Percentiles rank a stretch among this genome's conserved stretches.
Conservation (phyloP, 345 rosid genomes). For the Eucalyptus marginata region DNA sequence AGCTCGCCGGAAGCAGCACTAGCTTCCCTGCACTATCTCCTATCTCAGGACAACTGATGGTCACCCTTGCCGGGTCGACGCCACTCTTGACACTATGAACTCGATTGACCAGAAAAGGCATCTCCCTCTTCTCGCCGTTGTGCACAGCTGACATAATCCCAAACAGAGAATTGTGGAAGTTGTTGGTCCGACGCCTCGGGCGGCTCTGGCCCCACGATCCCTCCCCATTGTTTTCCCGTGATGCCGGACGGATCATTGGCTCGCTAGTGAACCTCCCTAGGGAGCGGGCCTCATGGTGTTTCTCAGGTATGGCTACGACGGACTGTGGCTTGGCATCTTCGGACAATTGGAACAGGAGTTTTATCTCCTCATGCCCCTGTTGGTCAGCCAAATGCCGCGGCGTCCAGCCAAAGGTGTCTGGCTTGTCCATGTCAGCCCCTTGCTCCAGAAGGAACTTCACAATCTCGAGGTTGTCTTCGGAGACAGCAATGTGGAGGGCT, state of each 20-base stretch:
- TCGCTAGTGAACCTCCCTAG: conserved; percentile 71
- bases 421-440: conserved; percentile 58
- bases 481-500: conserved; percentile 76
- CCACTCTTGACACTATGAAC: not conserved
- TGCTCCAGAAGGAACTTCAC: conserved; percentile 54
- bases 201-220: conserved; percentile 30
- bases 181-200: conserved; percentile 41
- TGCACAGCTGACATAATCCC: conserved; percentile 65
- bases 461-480: conserved; percentile 60
- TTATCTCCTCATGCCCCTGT: conserved; percentile 78
- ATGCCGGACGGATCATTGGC: conserved; percentile 38
- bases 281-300: conserved; percentile 17
- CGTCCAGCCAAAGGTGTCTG: conserved; percentile 56
- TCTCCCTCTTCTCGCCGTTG: conserved; percentile 14
- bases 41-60: conserved; percentile 18
- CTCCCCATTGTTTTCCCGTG: conserved; percentile 20
- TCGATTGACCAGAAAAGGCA: conserved; percentile 6
- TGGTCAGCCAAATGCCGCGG: conserved; percentile 71
- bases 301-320: conserved; percentile 27
- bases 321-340: conserved; percentile 21
- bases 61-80: conserved; percentile 2
- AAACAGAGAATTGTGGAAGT: conserved; percentile 61
- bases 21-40: conserved; percentile 13
- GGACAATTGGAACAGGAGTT: conserved; percentile 25
- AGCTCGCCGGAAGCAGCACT: conserved; percentile 9